These are phyloP conservation scores for Yarrowia yakushimensis DNA, from an alignment of 805 yeast genomes.

Conservation along the genomic window DNA sequence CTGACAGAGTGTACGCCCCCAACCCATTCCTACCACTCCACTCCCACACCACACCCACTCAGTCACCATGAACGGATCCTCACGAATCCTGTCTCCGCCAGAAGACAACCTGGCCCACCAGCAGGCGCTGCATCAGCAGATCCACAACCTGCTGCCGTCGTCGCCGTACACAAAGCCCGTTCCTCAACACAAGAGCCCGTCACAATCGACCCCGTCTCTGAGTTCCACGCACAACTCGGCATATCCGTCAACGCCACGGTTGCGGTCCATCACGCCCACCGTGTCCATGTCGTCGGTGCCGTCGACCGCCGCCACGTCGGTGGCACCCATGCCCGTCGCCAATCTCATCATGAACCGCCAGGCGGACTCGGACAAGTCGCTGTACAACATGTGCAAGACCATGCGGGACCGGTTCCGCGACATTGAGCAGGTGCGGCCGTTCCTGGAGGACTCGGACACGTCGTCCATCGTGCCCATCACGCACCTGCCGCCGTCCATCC, in stretches of 20 bases:
- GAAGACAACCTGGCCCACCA: constrained; percentile 4
- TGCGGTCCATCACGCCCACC: constrained; percentile 16
- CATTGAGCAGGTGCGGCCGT: constrained; percentile 67
- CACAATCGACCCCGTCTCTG: neutral
- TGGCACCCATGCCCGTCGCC: constrained; percentile 20
- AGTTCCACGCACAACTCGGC: neutral
- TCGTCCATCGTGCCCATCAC: constrained; percentile 58
- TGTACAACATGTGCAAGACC: constrained; percentile 61
- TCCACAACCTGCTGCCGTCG: constrained; percentile 3
- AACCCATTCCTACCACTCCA: no score
- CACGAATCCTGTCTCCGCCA: neutral
- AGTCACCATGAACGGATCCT: constrained; percentile 8
- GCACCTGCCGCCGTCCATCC: constrained; percentile 53
- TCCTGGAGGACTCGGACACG: constrained; percentile 42
- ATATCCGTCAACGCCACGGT: constrained; percentile 8
- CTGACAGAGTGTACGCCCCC: no score
- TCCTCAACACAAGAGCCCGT: neutral
- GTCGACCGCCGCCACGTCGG: neutral
- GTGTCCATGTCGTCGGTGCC: constrained; percentile 9
- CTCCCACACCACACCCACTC: neutral
- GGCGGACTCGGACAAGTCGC: constrained; percentile 46
- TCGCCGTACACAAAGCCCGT: neutral
- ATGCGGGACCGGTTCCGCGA: constrained; percentile 54
- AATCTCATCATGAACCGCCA: constrained; percentile 23
- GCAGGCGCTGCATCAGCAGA: constrained; percentile 11